phyloP scores from a whole-genome alignment of 164 flowering plant genomes.

The Sedum album region DNA sequence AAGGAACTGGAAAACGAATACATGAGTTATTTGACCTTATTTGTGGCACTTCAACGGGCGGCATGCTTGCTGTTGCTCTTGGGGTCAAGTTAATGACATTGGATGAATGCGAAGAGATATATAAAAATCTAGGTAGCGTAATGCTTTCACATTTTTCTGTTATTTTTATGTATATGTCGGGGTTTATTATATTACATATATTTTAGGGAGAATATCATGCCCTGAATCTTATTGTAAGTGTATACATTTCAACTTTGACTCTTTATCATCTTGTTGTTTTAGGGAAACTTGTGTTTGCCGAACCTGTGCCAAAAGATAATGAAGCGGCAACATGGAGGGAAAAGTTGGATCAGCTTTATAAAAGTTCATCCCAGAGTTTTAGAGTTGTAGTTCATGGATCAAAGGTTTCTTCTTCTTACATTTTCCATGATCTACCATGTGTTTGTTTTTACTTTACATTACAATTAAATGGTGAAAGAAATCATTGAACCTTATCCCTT shows the following conservation, averaged over 20 bases:
- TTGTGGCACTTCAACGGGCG: slow-evolving; percentile 99
- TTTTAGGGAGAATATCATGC: not conserved
- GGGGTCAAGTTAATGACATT: slow-evolving; percentile 82
- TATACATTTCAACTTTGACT: not conserved
- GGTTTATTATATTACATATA: no score
- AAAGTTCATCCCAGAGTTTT: slow-evolving; percentile 95
- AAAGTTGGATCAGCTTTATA: slow-evolving; percentile 92
- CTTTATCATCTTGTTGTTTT: not conserved
- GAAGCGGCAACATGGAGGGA: slow-evolving; percentile 99
- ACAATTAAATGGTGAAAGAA: not conserved
- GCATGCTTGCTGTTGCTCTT: slow-evolving; percentile 98
- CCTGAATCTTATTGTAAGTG: not conserved
- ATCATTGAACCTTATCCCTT: not conserved
- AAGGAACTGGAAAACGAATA: slow-evolving; percentile 85
- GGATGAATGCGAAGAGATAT: slow-evolving; percentile 92
- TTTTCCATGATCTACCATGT: not conserved
- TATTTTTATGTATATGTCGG: not conserved
- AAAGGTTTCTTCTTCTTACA: slow-evolving; percentile 39
- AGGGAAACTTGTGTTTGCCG: slow-evolving; percentile 98
- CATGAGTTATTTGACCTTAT: slow-evolving; percentile 96
- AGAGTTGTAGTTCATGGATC: slow-evolving; percentile 99
- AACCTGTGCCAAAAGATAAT: slow-evolving; percentile 89
- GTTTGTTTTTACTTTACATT: not conserved
- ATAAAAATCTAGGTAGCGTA: slow-evolving; percentile 79
- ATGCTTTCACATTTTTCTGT: not conserved